These are phyloP conservation scores for Blastobotrys aristatus DNA, from an alignment of 1,139 yeast species.

Conservation along the genomic window DNA sequence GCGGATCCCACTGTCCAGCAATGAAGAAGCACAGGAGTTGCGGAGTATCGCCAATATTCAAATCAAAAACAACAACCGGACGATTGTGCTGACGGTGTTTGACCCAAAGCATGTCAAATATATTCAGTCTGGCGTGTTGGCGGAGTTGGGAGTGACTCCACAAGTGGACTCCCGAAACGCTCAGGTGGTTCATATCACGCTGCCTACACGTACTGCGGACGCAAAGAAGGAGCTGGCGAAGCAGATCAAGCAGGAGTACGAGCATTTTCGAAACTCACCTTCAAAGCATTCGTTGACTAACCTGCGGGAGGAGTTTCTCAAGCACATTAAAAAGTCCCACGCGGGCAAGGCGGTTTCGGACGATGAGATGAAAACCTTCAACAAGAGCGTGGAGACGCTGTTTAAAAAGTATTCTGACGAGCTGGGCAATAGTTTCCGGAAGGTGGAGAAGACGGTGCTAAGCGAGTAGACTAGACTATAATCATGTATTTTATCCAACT, in stretches of 20 bases:
- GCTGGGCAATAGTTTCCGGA: conserved; percentile 53
- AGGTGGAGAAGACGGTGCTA: conserved; percentile 45
- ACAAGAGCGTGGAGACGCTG: conserved; percentile 57
- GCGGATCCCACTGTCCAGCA: conserved; percentile 13
- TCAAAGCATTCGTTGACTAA: conserved; percentile 51
- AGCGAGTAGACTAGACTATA: conserved; percentile 8
- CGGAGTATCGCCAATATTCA: conserved; percentile 71
- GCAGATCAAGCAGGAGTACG: conserved; percentile 52
- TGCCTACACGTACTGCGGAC: conserved; percentile 74
- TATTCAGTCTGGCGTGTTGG: conserved; percentile 64
- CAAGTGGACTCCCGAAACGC: conserved; percentile 66
- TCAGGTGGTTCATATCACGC: conserved; percentile 65
- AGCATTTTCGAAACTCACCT: conserved; percentile 55
- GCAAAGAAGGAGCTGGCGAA: conserved; percentile 55
- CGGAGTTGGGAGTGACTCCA: conserved; percentile 73
- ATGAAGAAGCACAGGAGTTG: conserved; percentile 26
- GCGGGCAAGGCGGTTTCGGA: conserved; percentile 42
- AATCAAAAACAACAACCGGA: conserved; percentile 57
- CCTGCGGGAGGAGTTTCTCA: conserved; percentile 58
- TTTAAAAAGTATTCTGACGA: conserved; percentile 60
- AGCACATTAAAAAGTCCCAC: conserved; percentile 55
- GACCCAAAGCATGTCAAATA: conserved; percentile 70
- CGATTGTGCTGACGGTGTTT: conserved; percentile 69
- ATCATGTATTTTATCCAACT: too few relatives aligned
- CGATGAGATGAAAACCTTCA: conserved; percentile 40